These are phyloP conservation scores for Alternaria incomplexa DNA, from an alignment of 2,329 filamentous ascomycete species.

Conservation along the genomic window DNA sequence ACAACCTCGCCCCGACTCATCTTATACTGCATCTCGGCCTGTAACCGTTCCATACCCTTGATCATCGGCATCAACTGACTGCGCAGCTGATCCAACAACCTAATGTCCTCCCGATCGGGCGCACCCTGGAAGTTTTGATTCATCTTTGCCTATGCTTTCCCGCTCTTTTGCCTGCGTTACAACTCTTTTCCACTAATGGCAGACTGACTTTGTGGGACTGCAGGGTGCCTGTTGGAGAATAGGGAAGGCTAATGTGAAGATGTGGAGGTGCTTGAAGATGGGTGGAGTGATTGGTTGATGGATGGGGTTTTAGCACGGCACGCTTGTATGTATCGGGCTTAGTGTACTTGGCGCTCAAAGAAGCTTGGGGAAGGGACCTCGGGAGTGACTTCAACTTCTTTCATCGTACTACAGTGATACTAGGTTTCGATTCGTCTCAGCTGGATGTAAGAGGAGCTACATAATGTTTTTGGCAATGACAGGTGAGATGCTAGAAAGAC, in stretches of 20 bases:
- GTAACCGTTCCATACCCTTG: conserved; percentile 28
- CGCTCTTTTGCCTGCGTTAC: too few relatives aligned
- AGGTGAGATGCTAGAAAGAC: too few relatives aligned
- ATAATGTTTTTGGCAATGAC: too few relatives aligned
- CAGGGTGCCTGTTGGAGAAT: too few relatives aligned
- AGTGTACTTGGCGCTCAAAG: background rate
- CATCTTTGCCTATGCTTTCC: conserved; percentile 14
- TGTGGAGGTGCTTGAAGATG: background rate
- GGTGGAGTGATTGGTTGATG: conserved; percentile 6
- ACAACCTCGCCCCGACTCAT: conserved; percentile 21
- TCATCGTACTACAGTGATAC: too few relatives aligned
- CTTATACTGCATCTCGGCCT: conserved; percentile 27
- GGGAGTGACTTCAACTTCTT: too few relatives aligned
- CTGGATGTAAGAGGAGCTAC: too few relatives aligned
- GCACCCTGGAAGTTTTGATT: conserved; percentile 34
- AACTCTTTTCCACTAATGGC: too few relatives aligned
- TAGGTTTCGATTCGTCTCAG: too few relatives aligned
- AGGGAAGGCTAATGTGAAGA: background rate
- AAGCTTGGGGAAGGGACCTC: background rate
- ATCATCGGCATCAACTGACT: conserved; percentile 35
- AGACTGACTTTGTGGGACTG: too few relatives aligned
- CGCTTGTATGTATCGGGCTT: background rate
- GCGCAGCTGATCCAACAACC: conserved; percentile 29
- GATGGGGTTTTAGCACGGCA: background rate
- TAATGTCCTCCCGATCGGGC: conserved; percentile 30